A percentile compares a stretch with the other conserved stretches of the same genome.
These are phyloP conservation scores for Entamoeba moshkovskii DNA, from an alignment of 208 protist genomes.

Conservation along the genomic window DNA sequence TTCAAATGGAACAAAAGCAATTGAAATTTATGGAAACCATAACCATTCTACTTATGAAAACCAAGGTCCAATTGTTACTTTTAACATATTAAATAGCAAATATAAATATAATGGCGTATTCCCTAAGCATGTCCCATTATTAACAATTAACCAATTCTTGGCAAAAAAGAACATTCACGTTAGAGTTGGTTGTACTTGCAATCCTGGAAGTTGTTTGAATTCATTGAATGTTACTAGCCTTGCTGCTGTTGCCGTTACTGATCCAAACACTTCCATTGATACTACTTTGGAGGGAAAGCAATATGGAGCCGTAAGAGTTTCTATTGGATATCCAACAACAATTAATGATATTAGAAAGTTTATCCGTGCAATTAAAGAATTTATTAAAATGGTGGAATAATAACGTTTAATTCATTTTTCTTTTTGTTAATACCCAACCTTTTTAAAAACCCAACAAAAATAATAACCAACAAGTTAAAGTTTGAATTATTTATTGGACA, in stretches of 20 bases:
- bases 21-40: conserved; percentile 25
- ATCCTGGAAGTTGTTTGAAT: not conserved
- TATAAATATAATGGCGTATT: conserved; percentile 12
- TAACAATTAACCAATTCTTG: not conserved
- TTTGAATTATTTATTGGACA: no score
- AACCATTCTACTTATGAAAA: not conserved
- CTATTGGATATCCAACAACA: conserved; percentile 18
- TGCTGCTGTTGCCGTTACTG: not conserved
- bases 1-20: conserved; percentile 16
- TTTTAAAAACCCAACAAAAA: no score
- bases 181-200: conserved; percentile 1
- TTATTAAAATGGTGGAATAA: not conserved
- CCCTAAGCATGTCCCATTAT: not conserved
- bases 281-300: not conserved
- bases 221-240: not conserved
- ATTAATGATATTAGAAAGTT: conserved; percentile 20
- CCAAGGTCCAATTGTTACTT: conserved; percentile 25
- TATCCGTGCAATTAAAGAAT: not conserved
- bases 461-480: no score
- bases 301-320: conserved; percentile 14
- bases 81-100: conserved; percentile 17
- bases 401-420: no score
- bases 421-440: no score
- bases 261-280: not conserved
- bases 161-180: not conserved